phyloP scores from a whole-genome alignment of 441 rosid species.

The Arabidopsis lyrata region DNA sequence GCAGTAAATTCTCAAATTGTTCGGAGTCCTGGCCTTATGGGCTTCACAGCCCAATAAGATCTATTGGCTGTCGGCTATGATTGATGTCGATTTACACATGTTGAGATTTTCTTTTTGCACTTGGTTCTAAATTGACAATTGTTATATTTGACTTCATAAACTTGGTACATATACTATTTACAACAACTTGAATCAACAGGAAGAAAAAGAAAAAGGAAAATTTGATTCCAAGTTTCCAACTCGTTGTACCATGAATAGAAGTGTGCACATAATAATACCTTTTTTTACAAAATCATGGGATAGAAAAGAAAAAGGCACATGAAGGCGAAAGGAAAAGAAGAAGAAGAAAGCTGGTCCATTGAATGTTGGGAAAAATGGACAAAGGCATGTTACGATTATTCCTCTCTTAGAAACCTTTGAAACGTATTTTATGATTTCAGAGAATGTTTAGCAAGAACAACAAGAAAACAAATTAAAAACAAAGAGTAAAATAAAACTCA shows the following conservation, averaged over 20 bases:
- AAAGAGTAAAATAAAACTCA: neutral
- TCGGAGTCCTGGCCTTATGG: neutral
- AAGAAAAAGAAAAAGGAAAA: neutral
- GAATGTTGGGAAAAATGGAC: constrained; percentile 28
- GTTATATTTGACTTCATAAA: neutral
- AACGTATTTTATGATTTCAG: constrained; percentile 7
- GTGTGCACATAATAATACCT: neutral
- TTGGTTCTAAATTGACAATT: neutral
- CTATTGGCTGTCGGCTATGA: neutral
- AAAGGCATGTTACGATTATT: constrained; percentile 27
- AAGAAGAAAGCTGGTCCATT: constrained; percentile 32
- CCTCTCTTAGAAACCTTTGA: constrained; percentile 10
- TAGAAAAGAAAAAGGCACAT: neutral
- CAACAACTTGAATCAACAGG: neutral
- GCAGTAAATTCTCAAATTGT: neutral
- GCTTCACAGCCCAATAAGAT: constrained; percentile 10
- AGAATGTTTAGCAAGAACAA: neutral
- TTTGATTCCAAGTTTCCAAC: constrained; percentile 2
- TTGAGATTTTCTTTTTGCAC: neutral
- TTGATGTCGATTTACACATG: neutral
- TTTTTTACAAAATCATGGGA: constrained; percentile 8
- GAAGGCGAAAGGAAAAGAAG: neutral
- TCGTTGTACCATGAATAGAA: constrained; percentile 17
- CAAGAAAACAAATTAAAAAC: neutral
- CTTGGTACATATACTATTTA: neutral